phyloP scores from a whole-genome alignment of 768 basidiomycete genomes.

The Leccinum rimulosum region DNA sequence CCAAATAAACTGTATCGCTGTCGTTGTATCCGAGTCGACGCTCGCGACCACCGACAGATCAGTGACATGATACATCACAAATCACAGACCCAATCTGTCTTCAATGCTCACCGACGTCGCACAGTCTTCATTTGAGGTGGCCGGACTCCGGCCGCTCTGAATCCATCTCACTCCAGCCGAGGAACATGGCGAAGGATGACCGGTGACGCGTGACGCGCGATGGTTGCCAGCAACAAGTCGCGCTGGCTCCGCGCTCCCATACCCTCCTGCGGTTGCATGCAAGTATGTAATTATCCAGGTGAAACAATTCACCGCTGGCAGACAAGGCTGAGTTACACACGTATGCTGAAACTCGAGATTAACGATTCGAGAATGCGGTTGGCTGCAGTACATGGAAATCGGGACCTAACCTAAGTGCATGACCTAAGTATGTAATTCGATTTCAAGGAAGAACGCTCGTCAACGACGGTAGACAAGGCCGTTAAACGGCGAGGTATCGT shows the following conservation, averaged over 20 bases:
- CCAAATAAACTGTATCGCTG: not conserved
- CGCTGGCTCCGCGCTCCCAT: not conserved
- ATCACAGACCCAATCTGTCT: not conserved
- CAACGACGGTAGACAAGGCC: not conserved
- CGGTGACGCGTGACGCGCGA: too few species aligned
- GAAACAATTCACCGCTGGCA: not conserved
- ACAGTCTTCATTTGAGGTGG: not conserved
- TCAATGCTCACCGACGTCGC: not conserved
- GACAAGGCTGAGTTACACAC: not conserved
- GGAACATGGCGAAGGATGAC: not conserved
- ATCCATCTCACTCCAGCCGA: not conserved
- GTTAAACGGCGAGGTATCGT: conserved; percentile 3
- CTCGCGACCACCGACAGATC: not conserved
- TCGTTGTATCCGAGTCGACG: not conserved
- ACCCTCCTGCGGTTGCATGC: not conserved
- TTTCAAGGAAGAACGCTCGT: not conserved
- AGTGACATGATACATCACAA: not conserved
- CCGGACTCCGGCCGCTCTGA: not conserved
- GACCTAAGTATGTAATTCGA: not conserved
- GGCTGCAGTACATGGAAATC: not conserved
- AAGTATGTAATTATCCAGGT: not conserved
- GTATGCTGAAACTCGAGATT: not conserved
- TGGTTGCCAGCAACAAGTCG: not conserved
- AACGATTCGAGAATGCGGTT: not conserved
- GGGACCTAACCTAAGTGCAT: not conserved